These are phyloP conservation scores for Pyrenula aspistea DNA, from an alignment of 495 filamentous ascomycete species.

Conservation along the genomic window DNA sequence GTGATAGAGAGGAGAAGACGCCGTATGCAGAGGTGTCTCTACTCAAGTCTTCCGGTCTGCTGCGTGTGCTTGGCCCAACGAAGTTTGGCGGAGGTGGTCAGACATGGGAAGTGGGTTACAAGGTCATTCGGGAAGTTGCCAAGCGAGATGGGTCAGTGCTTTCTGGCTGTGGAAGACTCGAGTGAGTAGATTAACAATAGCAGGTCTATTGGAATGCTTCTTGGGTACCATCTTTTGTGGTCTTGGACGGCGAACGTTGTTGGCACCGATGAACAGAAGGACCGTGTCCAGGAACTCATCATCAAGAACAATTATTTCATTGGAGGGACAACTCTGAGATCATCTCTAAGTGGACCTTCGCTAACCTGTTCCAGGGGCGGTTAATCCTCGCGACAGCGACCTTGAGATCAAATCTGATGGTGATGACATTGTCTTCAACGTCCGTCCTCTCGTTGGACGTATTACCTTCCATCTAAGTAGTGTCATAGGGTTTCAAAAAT, in stretches of 20 bases:
- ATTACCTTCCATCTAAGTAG: neutral
- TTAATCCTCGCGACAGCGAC: slow-evolving; percentile 49
- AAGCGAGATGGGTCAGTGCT: slow-evolving; percentile 37
- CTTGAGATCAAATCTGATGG: slow-evolving; percentile 38
- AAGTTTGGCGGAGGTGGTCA: slow-evolving; percentile 47
- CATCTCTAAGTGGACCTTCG: neutral
- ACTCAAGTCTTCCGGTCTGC: slow-evolving; percentile 43
- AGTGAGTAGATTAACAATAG: slow-evolving; percentile 1
- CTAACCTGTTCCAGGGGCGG: slow-evolving; percentile 21
- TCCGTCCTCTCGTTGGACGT: neutral
- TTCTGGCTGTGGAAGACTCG: neutral
- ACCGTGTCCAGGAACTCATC: slow-evolving; percentile 37
- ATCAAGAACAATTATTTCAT: slow-evolving; percentile 48
- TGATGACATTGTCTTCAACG: slow-evolving; percentile 40
- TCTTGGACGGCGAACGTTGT: slow-evolving; percentile 42
- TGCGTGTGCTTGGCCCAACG: slow-evolving; percentile 39
- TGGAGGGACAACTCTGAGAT: slow-evolving; percentile 20
- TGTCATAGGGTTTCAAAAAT: slow-evolving; percentile 29
- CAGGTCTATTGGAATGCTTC: slow-evolving; percentile 42
- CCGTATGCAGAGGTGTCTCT: slow-evolving; percentile 42
- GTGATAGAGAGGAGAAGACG: slow-evolving; percentile 44
- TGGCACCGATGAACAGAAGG: slow-evolving; percentile 40
- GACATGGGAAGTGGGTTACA: slow-evolving; percentile 42
- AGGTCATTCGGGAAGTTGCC: slow-evolving; percentile 44
- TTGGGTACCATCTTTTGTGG: slow-evolving; percentile 53